Conservation (phyloP, 768 basidiomycete species). For the Chlorophyllum brunneum region DNA sequence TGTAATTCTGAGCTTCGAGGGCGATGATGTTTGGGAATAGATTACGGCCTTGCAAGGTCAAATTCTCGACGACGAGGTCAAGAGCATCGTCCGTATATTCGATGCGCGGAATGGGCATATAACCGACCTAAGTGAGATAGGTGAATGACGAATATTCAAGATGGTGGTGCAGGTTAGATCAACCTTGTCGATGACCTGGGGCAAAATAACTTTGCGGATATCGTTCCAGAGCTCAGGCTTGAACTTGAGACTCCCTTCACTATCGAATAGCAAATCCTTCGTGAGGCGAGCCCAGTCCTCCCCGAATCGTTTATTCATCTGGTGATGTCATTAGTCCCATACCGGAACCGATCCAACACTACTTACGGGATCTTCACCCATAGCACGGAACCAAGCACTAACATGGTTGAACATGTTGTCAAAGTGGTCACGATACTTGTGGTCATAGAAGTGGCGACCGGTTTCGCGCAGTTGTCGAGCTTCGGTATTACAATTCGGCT, state of each 20-base stretch:
- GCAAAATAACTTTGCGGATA: constrained; percentile 78
- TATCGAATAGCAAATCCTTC: constrained; percentile 77
- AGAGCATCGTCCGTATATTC: constrained; percentile 88
- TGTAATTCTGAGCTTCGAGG: constrained; percentile 74
- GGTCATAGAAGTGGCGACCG: constrained; percentile 76
- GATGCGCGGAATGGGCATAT: constrained; percentile 88
- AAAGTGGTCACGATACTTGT: constrained; percentile 64
- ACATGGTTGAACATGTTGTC: constrained; percentile 72
- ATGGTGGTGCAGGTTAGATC: constrained; percentile 11
- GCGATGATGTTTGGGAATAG: constrained; percentile 79
- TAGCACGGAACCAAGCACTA: constrained; percentile 77
- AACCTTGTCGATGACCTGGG: constrained; percentile 72
- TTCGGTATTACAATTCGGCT: constrained; percentile 66
- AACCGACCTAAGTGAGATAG: constrained; percentile 49
- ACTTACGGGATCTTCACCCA: constrained; percentile 76
- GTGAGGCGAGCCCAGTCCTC: constrained; percentile 81
- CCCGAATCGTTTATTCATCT: constrained; percentile 71
- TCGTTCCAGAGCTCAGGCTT: constrained; percentile 90
- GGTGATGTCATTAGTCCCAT: not conserved
- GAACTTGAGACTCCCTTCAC: constrained; percentile 81
- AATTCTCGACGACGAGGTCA: constrained; percentile 92
- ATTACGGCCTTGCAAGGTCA: constrained; percentile 84
- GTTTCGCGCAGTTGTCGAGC: constrained; percentile 60
- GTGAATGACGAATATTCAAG: not conserved
- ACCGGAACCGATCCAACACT: not conserved